These are phyloP conservation scores for Pezicula rhizophila DNA, from an alignment of 2,329 filamentous ascomycete genomes.

Conservation along the genomic window DNA sequence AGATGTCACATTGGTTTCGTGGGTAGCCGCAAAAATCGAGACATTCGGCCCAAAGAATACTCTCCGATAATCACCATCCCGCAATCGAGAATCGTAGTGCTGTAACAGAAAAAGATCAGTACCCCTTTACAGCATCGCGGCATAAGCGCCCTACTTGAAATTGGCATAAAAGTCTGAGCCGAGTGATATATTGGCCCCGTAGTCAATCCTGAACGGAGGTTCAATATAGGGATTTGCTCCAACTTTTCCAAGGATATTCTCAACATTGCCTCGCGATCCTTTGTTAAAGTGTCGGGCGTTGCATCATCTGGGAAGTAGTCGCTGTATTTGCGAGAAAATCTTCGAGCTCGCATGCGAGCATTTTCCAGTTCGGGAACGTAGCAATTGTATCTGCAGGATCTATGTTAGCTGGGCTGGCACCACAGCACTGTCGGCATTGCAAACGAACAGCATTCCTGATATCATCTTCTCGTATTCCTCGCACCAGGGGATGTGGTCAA, in stretches of 20 bases:
- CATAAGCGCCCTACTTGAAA: constrained; percentile 35
- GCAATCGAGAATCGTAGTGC: constrained; percentile 54
- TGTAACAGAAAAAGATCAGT: neutral
- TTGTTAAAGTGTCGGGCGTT: constrained; percentile 31
- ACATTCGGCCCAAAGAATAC: constrained; percentile 60
- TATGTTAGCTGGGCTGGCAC: neutral
- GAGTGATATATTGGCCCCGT: constrained; percentile 57
- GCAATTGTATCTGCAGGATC: neutral
- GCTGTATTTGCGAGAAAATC: neutral
- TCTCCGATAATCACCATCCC: constrained; percentile 45
- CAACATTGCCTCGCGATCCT: constrained; percentile 39
- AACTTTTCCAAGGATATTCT: constrained; percentile 40
- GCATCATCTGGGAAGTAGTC: constrained; percentile 28
- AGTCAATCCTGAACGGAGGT: constrained; percentile 55
- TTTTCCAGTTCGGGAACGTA: neutral
- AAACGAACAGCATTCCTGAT: constrained; percentile 34
- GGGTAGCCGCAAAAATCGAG: constrained; percentile 62
- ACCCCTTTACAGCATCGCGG: constrained; percentile 13
- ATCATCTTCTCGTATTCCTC: constrained; percentile 62
- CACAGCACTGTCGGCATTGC: neutral
- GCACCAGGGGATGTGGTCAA: constrained; percentile 48
- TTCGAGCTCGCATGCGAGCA: neutral
- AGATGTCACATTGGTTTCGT: constrained; percentile 57
- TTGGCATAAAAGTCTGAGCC: constrained; percentile 58
- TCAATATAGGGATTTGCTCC: constrained; percentile 52